Evolutionary conservation across 192 early-diverging fungal genomes (phyloP).

Genomic region (Backusella westeae): DNA sequence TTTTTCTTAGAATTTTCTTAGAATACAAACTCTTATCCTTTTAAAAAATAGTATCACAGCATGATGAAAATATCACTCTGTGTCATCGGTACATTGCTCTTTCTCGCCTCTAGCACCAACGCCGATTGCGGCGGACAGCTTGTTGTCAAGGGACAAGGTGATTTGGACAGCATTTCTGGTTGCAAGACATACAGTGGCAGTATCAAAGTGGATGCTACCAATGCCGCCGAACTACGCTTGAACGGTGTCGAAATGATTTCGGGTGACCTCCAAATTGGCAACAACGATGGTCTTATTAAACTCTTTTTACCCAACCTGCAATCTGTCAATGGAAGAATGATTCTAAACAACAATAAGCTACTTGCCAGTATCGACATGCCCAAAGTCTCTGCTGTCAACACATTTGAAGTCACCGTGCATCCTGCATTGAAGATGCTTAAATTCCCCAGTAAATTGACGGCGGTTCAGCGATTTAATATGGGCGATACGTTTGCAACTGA

Average conservation of each 20-base stretch:
- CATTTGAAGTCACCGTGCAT: constrained; percentile 17
- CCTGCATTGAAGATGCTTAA: constrained; percentile 17
- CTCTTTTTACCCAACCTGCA: constrained; percentile 17
- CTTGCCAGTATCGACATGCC: constrained; percentile 14
- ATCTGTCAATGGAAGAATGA: constrained; percentile 20
- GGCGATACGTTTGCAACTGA: constrained; percentile 21
- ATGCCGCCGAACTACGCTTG: neutral
- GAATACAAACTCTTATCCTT: neutral
- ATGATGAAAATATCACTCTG: neutral
- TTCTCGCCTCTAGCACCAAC: neutral
- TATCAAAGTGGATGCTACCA: constrained; percentile 18
- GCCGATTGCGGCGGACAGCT: constrained; percentile 24
- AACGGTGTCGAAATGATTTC: constrained; percentile 5
- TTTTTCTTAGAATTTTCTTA: neutral
- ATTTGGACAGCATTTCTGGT: constrained; percentile 15
- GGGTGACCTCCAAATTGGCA: constrained; percentile 17
- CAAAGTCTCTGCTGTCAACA: neutral
- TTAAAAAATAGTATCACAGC: neutral
- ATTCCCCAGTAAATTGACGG: constrained; percentile 16
- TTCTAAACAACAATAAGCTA: constrained; percentile 15
- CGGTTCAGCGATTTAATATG: constrained; percentile 15
- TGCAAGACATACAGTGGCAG: constrained; percentile 29
- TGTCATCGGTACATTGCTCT: neutral
- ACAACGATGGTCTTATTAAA: constrained; percentile 8
- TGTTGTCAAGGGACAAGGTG: constrained; percentile 14